These are phyloP conservation scores for Saccharomycopsis sp. DNA, from an alignment of 805 yeast genomes.

Conservation along the genomic window DNA sequence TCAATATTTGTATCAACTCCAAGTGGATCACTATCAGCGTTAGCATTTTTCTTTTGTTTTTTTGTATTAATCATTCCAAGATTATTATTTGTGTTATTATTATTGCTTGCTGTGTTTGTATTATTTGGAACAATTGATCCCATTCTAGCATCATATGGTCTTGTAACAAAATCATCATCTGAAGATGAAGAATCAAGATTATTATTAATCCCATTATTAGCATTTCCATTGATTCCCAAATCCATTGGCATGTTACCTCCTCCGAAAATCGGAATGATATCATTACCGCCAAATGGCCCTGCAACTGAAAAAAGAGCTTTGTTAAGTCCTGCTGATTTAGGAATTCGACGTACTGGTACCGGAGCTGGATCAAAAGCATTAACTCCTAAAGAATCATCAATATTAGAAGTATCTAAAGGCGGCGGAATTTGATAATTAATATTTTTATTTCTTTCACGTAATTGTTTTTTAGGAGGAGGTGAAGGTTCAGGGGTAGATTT, in stretches of 20 bases:
- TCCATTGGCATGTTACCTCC: slow-evolving; percentile 39
- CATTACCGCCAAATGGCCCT: slow-evolving; percentile 98
- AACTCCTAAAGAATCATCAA: slow-evolving; percentile 20
- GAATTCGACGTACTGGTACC: slow-evolving; percentile 31
- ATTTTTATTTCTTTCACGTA: slow-evolving; percentile 60
- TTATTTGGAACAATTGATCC: slow-evolving; percentile 17
- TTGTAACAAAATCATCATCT: slow-evolving; percentile 30
- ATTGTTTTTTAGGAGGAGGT: slow-evolving; percentile 35
- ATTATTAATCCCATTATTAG: slow-evolving; percentile 19
- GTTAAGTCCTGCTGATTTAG: slow-evolving; percentile 36
- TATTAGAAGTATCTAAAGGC: slow-evolving; percentile 36
- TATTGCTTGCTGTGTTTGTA: slow-evolving; percentile 5
- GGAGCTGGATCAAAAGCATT: slow-evolving; percentile 19
- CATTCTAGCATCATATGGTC: slow-evolving; percentile 17
- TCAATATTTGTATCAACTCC: slow-evolving; percentile 84
- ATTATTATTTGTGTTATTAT: too few species aligned
- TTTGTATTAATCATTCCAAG: slow-evolving; percentile 19
- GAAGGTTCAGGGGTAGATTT: slow-evolving; percentile 19
- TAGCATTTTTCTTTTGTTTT: slow-evolving; percentile 42
- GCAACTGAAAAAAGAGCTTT: slow-evolving; percentile 83
- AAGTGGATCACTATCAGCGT: slow-evolving; percentile 87
- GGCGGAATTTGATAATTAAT: slow-evolving; percentile 81
- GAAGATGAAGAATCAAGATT: slow-evolving; percentile 31
- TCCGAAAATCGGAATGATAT: slow-evolving; percentile 76
- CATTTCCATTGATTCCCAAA: slow-evolving; percentile 29